Evolutionary conservation across 176 grass and related monocot species (phyloP).

Genomic region (Eragrostis nindensis): DNA sequence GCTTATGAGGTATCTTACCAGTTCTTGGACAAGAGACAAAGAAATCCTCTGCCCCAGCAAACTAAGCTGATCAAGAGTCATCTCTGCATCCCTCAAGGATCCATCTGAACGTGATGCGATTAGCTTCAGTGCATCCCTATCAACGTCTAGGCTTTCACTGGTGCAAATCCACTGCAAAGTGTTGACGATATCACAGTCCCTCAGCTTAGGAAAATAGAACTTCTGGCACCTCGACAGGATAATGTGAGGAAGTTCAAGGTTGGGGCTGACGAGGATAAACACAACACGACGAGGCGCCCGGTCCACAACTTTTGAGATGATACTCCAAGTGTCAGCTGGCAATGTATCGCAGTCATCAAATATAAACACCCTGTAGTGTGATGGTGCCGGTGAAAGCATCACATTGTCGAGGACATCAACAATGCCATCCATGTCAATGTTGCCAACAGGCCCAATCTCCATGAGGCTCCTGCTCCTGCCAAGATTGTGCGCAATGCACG

Average conservation of each 20-base stretch:
- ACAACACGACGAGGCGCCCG: constrained; percentile 65
- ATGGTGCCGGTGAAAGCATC: constrained; percentile 54
- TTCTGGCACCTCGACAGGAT: constrained; percentile 90
- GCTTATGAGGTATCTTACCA: constrained; percentile 70
- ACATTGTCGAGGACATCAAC: constrained; percentile 64
- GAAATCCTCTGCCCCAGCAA: constrained; percentile 92
- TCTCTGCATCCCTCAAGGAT: constrained; percentile 92
- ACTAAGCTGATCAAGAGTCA: constrained; percentile 95
- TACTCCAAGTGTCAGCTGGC: constrained; percentile 69
- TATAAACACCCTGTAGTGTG: constrained; percentile 83
- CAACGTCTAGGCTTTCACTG: constrained; percentile 83
- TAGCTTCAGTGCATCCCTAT: constrained; percentile 82
- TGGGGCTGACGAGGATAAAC: constrained; percentile 78
- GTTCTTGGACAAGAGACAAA: constrained; percentile 89
- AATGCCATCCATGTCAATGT: constrained; percentile 66
- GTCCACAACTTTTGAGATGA: constrained; percentile 76
- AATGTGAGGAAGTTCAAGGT: constrained; percentile 86
- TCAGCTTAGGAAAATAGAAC: constrained; percentile 93
- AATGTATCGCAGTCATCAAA: constrained; percentile 82
- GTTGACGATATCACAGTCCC: constrained; percentile 76
- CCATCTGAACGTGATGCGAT: constrained; percentile 80
- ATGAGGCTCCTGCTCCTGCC: constrained; percentile 72
- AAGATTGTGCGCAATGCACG: constrained; percentile 76
- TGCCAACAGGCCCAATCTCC: constrained; percentile 87
- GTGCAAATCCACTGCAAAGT: constrained; percentile 74